Percentiles rank a stretch among this genome's conserved stretches.
Conservation (phyloP, 768 basidiomycete species). For the Amyloporia xantha region DNA sequence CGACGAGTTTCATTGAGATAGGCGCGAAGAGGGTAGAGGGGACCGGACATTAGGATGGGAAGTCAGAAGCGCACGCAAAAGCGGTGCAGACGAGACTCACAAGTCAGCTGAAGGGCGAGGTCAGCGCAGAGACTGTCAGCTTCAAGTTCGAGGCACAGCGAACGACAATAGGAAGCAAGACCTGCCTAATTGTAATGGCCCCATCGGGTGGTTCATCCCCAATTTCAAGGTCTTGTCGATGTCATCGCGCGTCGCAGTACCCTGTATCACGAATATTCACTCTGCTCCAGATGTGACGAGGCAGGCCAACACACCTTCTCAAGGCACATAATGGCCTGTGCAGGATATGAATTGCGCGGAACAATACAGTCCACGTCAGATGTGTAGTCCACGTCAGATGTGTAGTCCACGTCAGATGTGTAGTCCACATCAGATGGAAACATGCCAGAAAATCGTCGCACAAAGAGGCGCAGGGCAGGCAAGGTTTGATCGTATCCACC, state of each 20-base stretch:
- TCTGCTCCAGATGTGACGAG: not conserved
- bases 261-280: slow-evolving; percentile 43
- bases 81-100: slow-evolving; percentile 18
- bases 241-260: slow-evolving; percentile 87
- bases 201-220: slow-evolving; percentile 95
- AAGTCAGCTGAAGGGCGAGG: slow-evolving; percentile 32
- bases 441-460: not conserved
- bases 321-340: slow-evolving; percentile 82
- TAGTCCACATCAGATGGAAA: not conserved
- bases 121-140: no score
- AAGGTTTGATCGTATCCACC: not conserved
- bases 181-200: slow-evolving; percentile 78
- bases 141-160: no score
- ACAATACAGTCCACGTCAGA: no score
- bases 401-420: no score
- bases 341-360: no score
- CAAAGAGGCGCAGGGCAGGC: not conserved
- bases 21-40: slow-evolving; percentile 1
- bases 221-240: slow-evolving; percentile 92
- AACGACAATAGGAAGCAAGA: no score
- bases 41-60: slow-evolving; percentile 3
- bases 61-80: slow-evolving; percentile 3
- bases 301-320: slow-evolving; percentile 52
- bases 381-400: no score
- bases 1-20: not conserved